Conservation (phyloP, 2,329 filamentous ascomycete species). For the Lachnellula subtilissima region DNA sequence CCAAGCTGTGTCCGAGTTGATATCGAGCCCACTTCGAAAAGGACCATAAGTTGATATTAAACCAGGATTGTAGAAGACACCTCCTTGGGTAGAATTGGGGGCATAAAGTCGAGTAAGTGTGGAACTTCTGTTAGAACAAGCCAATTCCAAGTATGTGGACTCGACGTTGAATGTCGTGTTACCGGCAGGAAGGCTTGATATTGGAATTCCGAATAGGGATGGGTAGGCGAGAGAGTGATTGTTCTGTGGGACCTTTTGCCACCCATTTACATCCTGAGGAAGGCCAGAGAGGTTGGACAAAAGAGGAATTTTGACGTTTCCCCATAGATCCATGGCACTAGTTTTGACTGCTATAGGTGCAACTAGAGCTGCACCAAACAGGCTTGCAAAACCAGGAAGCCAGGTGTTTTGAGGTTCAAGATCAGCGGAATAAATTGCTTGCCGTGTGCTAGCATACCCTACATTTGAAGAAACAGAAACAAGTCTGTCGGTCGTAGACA, state of each 20-base stretch:
- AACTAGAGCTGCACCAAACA: constrained; percentile 17
- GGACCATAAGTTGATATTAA: constrained; percentile 17
- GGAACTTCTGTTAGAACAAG: constrained; percentile 16
- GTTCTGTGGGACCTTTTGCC: constrained; percentile 8
- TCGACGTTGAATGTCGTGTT: constrained; percentile 19
- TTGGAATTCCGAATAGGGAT: constrained; percentile 21
- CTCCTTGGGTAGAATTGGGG: neutral
- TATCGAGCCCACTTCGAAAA: constrained; percentile 13
- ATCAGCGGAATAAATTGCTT: constrained; percentile 15
- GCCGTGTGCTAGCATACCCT: constrained; percentile 13
- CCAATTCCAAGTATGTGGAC: constrained; percentile 19
- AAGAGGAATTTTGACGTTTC: constrained; percentile 21
- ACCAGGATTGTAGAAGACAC: constrained; percentile 15
- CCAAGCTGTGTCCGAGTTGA: constrained; percentile 14
- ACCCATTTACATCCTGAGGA: constrained; percentile 14
- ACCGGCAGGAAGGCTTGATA: constrained; percentile 6
- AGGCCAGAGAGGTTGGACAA: constrained; percentile 15
- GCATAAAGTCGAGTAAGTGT: constrained; percentile 3
- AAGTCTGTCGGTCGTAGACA: constrained; percentile 2
- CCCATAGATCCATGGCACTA: constrained; percentile 14
- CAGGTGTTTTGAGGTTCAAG: constrained; percentile 9
- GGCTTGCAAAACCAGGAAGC: constrained; percentile 17
- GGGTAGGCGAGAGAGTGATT: constrained; percentile 10
- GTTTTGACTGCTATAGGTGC: constrained; percentile 15
- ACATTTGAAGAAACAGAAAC: neutral